Conservation (phyloP, 192 early-diverging fungal species). For the Coemansia sp. region DNA sequence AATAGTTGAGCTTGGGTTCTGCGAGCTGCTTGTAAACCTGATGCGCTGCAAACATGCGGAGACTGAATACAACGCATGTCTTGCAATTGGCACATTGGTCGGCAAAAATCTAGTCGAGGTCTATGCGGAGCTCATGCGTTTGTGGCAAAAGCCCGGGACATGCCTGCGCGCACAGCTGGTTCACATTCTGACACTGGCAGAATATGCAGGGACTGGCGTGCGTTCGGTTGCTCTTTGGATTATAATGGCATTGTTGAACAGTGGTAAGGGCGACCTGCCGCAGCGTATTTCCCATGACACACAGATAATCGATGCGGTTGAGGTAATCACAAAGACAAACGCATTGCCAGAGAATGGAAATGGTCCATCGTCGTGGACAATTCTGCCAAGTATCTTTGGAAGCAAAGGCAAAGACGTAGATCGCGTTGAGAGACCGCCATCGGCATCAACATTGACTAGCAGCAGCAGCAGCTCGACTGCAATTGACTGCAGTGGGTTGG, state of each 20-base stretch:
- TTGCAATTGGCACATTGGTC: slow-evolving; percentile 32
- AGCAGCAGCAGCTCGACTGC: background rate
- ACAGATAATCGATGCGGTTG: slow-evolving; percentile 30
- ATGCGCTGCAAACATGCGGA: slow-evolving; percentile 10
- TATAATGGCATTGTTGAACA: slow-evolving; percentile 26
- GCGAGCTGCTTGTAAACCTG: slow-evolving; percentile 20
- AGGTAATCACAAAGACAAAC: slow-evolving; percentile 12
- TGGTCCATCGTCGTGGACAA: slow-evolving; percentile 9
- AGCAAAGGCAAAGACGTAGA: slow-evolving; percentile 2
- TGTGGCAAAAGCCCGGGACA: slow-evolving; percentile 28
- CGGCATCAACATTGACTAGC: background rate
- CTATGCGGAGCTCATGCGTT: slow-evolving; percentile 34
- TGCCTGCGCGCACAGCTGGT: slow-evolving; percentile 26
- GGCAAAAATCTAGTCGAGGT: slow-evolving; percentile 21
- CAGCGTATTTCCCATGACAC: slow-evolving; percentile 21
- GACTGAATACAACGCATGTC: slow-evolving; percentile 31
- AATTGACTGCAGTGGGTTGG: slow-evolving; percentile 3
- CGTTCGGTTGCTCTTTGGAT: slow-evolving; percentile 42
- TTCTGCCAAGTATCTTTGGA: slow-evolving; percentile 14
- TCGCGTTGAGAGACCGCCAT: background rate
- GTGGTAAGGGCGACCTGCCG: slow-evolving; percentile 15
- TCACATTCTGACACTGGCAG: slow-evolving; percentile 13
- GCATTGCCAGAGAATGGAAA: background rate
- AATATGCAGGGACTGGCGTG: slow-evolving; percentile 21
- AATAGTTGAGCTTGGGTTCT: slow-evolving; percentile 31